Conservation (phyloP, 495 filamentous ascomycete genomes). For the Penicillium coprophilum region DNA sequence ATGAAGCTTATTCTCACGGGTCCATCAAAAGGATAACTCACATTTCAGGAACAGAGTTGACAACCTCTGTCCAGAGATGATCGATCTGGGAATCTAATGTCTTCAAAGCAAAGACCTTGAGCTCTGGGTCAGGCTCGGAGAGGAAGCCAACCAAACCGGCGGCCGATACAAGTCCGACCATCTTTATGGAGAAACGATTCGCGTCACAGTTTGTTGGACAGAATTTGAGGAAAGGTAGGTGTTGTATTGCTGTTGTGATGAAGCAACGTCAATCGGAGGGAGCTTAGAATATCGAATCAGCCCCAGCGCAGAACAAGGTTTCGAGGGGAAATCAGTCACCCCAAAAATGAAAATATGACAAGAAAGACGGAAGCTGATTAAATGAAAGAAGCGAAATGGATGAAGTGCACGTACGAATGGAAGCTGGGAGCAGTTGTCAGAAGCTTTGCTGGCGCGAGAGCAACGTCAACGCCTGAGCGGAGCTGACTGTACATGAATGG, state of each 20-base stretch:
- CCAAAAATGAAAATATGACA: constrained; percentile 15
- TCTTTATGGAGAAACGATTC: constrained; percentile 40
- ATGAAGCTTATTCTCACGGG: not conserved
- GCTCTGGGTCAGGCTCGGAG: constrained; percentile 86
- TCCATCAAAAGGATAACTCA: constrained; percentile 46
- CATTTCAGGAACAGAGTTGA: constrained; percentile 89
- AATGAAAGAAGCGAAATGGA: constrained; percentile 26
- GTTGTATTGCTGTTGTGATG: constrained; percentile 35
- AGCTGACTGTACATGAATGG: constrained; percentile 23
- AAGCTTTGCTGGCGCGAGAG: constrained; percentile 40
- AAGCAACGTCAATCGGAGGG: constrained; percentile 40
- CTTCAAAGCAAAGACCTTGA: constrained; percentile 91
- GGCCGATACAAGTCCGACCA: constrained; percentile 93
- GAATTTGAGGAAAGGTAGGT: constrained; percentile 18
- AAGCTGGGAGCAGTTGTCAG: constrained; percentile 36
- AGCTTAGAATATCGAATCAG: constrained; percentile 33
- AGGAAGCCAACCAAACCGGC: constrained; percentile 94
- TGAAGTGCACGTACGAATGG: constrained; percentile 26
- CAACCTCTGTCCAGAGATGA: constrained; percentile 95
- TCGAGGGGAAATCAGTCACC: constrained; percentile 13
- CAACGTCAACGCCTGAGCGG: constrained; percentile 43
- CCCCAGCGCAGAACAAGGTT: constrained; percentile 16
- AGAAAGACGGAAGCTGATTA: constrained; percentile 20
- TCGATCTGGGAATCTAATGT: constrained; percentile 94
- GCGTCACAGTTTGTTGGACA: constrained; percentile 14